These are phyloP conservation scores for Pichia thaimueangensis DNA, from an alignment of 805 yeast species.

Conservation along the genomic window DNA sequence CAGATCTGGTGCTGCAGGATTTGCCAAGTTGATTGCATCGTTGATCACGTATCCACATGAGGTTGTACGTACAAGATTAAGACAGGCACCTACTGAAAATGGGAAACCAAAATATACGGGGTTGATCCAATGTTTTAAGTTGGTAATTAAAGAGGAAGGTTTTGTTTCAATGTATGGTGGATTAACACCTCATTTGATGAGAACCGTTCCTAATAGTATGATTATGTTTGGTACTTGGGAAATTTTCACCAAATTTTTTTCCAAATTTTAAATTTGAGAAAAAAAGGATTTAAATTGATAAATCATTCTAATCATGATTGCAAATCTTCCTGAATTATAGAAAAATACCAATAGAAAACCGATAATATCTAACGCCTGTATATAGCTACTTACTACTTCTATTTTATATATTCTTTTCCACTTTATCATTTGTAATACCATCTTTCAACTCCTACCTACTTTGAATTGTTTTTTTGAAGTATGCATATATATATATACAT, in stretches of 20 bases:
- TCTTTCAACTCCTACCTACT: too few relatives aligned
- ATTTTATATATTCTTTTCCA: too few relatives aligned
- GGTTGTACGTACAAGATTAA: constrained; percentile 88
- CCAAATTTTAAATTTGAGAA: constrained; percentile 23
- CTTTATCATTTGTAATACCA: too few relatives aligned
- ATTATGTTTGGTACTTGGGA: constrained; percentile 99
- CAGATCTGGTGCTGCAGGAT: constrained; percentile 95
- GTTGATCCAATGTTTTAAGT: constrained; percentile 74
- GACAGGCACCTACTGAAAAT: constrained; percentile 80
- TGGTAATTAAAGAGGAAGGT: constrained; percentile 90
- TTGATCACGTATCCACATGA: constrained; percentile 94
- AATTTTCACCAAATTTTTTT: constrained; percentile 55
- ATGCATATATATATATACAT: too few relatives aligned
- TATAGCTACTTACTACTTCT: too few relatives aligned
- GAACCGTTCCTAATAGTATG: constrained; percentile 96
- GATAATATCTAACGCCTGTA: too few relatives aligned
- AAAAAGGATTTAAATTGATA: too few relatives aligned
- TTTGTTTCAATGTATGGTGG: constrained; percentile 94
- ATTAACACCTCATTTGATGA: constrained; percentile 88
- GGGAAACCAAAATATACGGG: constrained; percentile 84
- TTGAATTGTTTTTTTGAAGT: too few relatives aligned
- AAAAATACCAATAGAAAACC: too few relatives aligned
- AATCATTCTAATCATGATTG: too few relatives aligned
- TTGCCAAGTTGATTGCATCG: constrained; percentile 90
- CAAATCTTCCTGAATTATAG: too few relatives aligned